Conservation (phyloP, 345 rosid species). For the Anastatica hierochuntica region DNA sequence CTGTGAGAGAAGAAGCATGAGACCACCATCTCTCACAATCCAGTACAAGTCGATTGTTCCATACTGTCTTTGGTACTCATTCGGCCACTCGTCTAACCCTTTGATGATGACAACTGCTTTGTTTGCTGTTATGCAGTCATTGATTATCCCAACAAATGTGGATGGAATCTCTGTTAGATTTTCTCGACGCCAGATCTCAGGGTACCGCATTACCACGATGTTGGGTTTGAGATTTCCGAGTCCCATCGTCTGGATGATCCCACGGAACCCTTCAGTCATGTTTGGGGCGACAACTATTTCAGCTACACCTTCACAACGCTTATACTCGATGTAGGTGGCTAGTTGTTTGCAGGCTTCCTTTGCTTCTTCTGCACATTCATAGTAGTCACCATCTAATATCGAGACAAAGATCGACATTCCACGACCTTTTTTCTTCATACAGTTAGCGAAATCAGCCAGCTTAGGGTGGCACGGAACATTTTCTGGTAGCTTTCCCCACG, state of each 20-base stretch:
- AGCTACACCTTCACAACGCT: conserved; percentile 95
- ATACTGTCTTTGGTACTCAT: conserved; percentile 89
- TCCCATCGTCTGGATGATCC: conserved; percentile 97
- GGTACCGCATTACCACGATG: conserved; percentile 95
- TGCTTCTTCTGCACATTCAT: conserved; percentile 94
- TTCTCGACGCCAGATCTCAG: conserved; percentile 97
- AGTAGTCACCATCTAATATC: conserved; percentile 88
- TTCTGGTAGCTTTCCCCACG: conserved; percentile 99
- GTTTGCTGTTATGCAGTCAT: conserved; percentile 92
- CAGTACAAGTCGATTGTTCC: conserved; percentile 97
- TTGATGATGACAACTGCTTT: conserved; percentile 97
- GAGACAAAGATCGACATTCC: conserved; percentile 97
- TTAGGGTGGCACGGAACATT: conserved; percentile 99
- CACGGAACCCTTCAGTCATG: conserved; percentile 97
- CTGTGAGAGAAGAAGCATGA: conserved; percentile 98
- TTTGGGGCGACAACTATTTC: conserved; percentile 97
- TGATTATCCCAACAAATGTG: conserved; percentile 84
- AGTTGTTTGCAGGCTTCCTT: conserved; percentile 84
- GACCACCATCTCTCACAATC: conserved; percentile 98
- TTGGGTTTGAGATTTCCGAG: conserved; percentile 97
- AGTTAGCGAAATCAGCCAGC: conserved; percentile 96
- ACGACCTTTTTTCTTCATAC: conserved; percentile 99
- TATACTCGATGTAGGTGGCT: conserved; percentile 78
- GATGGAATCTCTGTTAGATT: conserved; percentile 86
- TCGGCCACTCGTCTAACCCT: conserved; percentile 99